These are phyloP conservation scores for Alternaria tenuissima DNA, from an alignment of 2,329 filamentous ascomycete genomes.

Conservation along the genomic window DNA sequence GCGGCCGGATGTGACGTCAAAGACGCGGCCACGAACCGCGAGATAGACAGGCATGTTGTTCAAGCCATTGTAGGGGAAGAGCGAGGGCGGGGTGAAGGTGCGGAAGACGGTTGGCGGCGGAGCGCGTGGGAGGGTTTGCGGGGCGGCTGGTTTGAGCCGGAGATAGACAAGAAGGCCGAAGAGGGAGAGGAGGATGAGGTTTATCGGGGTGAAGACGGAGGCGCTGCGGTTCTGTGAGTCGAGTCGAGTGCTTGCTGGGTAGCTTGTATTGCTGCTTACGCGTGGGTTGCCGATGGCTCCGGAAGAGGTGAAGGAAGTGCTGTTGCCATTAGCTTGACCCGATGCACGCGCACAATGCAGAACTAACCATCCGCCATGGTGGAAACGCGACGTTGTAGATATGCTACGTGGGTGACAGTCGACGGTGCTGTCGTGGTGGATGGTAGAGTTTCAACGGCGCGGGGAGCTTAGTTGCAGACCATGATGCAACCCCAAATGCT, in stretches of 20 bases:
- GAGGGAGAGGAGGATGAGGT: conserved; percentile 67
- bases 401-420: neutral
- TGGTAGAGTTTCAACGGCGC: neutral
- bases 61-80: conserved; percentile 85
- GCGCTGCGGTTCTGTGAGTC: conserved; percentile 52
- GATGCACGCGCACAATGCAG: neutral
- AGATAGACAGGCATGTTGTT: conserved; percentile 81
- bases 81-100: conserved; percentile 80
- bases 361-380: conserved; percentile 39
- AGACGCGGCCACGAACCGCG: conserved; percentile 88
- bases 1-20: conserved; percentile 84
- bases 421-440: conserved; percentile 7
- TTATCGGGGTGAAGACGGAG: conserved; percentile 66
- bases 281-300: conserved; percentile 57
- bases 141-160: conserved; percentile 64
- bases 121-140: conserved; percentile 61
- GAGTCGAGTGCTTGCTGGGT: conserved; percentile 1
- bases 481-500: conserved; percentile 2
- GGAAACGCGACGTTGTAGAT: neutral
- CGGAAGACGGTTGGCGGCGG: conserved; percentile 83
- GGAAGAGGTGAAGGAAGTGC: conserved; percentile 70
- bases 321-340: conserved; percentile 11
- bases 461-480: neutral
- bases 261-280: conserved; percentile 47
- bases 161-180: conserved; percentile 66